Evolutionary conservation across 257 asterid genomes (phyloP), one percentile per base, ranked within the genome.

Genomic region (Solanum sparsipilum): DNA sequence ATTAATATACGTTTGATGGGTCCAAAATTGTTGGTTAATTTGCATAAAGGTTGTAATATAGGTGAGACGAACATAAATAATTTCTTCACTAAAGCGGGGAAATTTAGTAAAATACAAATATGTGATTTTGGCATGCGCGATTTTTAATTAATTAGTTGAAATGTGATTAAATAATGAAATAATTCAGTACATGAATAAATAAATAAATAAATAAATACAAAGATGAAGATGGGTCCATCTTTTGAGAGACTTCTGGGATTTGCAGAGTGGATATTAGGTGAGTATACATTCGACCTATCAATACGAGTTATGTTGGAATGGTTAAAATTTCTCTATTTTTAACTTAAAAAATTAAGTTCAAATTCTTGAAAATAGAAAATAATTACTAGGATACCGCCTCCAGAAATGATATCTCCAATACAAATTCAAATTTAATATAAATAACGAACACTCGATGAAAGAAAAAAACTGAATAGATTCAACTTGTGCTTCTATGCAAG

Each of bases 301-400:
- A 60, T 12, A 48, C 2, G 7, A 2, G 0, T 25, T 27, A 3
- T 5, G 15, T 5, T 4, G 9, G 9, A 1, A 13, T 6, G 23
- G 10, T 13, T 29, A 16, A 68, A 6, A 0, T 27, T 13, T 13
- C 0, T 27, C 1, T 6, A 68, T 13, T 68, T 7, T 27, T 3
- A 29, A 68, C 0, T 68, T 2, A 27, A 68, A 3, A 13, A 2
- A 0, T 68, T 7, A 0, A 7, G 21, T 13, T 70, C 0, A 0
- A 29, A 0, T 13, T 70, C 0, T 29, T 13, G 5, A 29, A 1
- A 70, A 29, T 13, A 23, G 18, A 21, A 58, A 25, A 11, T 2
- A 2, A 21, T 0, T 9, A 63, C n/a, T n/a, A 23, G 1, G 13
- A 0, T 2, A 0, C 0, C 4, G 1, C 9, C 8, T 11, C 0